Percentiles rank a stretch among this genome's conserved stretches.
Evolutionary conservation across 441 rosid species (phyloP).

Genomic region (Populus hybrid): DNA sequence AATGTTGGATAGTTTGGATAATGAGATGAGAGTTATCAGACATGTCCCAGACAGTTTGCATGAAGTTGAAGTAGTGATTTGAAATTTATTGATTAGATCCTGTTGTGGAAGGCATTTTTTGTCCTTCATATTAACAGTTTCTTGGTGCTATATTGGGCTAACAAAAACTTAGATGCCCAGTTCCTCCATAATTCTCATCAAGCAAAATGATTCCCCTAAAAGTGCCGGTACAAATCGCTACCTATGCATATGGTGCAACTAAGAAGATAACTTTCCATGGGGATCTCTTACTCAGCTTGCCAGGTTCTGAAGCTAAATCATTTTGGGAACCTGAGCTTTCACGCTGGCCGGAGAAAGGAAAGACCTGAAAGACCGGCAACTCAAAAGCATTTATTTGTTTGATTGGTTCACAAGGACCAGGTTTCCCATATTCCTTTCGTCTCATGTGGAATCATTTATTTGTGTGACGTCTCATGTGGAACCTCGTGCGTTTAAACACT

Average conservation of each 20-base stretch:
- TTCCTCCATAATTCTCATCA: not conserved
- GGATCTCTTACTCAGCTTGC: not conserved
- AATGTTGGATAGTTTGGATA: constrained; percentile 35
- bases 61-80: not conserved
- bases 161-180: not conserved
- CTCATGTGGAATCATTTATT: no score
- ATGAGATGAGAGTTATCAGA: constrained; percentile 39
- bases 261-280: not conserved
- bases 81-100: not conserved
- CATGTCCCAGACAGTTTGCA: not conserved
- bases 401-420: not conserved
- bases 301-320: not conserved
- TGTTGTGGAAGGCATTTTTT: not conserved
- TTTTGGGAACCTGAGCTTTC: not conserved
- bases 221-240: not conserved
- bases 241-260: not conserved
- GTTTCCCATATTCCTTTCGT: no score
- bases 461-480: not conserved
- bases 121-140: not conserved
- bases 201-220: not conserved
- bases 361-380: not conserved
- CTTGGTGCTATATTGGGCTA: not conserved
- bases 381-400: not conserved
- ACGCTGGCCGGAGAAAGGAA: not conserved
- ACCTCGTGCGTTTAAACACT: not conserved